Evolutionary conservation across 805 yeast genomes (phyloP).

Genomic region (Wickerhamiella shivajii): DNA sequence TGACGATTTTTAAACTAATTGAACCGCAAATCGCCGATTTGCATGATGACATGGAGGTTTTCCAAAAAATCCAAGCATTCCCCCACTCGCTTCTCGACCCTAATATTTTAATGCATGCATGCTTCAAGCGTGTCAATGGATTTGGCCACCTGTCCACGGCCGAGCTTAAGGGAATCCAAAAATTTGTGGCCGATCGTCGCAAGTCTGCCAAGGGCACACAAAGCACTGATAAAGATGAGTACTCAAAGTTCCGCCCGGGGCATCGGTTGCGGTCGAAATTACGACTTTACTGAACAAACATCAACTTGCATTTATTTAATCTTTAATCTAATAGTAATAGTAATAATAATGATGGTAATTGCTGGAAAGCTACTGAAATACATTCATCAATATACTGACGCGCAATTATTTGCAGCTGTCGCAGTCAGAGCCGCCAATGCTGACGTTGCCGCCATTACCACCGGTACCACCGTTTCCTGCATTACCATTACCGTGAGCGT

Average conservation of each 20-base stretch:
- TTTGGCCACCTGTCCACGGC: slow-evolving; percentile 68
- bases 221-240: slow-evolving; percentile 19
- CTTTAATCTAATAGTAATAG: no score
- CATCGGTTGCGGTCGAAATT: slow-evolving; percentile 18
- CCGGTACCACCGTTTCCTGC: background rate
- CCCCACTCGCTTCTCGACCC: slow-evolving; percentile 47
- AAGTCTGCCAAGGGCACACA: slow-evolving; percentile 7
- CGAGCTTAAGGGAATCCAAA: slow-evolving; percentile 64
- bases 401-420: no score
- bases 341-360: no score
- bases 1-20: slow-evolving; percentile 63
- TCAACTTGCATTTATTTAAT: no score
- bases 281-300: slow-evolving; percentile 14
- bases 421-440: no score
- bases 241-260: slow-evolving; percentile 19
- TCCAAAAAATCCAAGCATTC: slow-evolving; percentile 70
- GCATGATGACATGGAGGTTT: slow-evolving; percentile 43
- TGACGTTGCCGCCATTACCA: no score
- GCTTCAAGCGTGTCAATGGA: slow-evolving; percentile 59
- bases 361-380: no score
- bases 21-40: slow-evolving; percentile 44
- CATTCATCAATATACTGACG: no score
- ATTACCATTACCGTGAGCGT: no score
- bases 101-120: slow-evolving; percentile 49
- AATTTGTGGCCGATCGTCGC: slow-evolving; percentile 47